phyloP scores from a whole-genome alignment of 1,284 basidiomycete species.

The Sanghuangporus weigelae region DNA sequence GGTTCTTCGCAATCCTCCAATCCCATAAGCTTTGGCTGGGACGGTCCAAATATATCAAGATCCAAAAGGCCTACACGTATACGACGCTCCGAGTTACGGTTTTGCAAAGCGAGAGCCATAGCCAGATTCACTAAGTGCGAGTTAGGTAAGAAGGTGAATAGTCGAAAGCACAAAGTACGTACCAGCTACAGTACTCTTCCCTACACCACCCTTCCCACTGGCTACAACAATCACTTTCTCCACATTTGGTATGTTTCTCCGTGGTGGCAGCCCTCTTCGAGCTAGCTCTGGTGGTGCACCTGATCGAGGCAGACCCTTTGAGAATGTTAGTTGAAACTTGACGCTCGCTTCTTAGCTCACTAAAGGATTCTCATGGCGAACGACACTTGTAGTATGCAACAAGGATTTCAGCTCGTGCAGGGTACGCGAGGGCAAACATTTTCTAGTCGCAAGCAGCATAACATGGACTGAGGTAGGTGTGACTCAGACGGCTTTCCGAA shows the following conservation, averaged over 20 bases:
- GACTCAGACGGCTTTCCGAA: too few relatives aligned
- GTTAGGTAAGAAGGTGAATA: not conserved
- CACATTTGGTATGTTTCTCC: constrained; percentile 60
- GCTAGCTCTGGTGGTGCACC: constrained; percentile 54
- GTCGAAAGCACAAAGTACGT: constrained; percentile 19
- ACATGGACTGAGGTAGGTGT: not conserved
- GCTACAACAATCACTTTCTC: constrained; percentile 81
- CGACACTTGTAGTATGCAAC: not conserved
- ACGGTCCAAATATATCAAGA: constrained; percentile 95
- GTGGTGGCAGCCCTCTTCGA: constrained; percentile 50
- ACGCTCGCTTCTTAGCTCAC: constrained; percentile 25
- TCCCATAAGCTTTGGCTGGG: constrained; percentile 93
- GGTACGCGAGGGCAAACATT: not conserved
- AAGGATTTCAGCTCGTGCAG: not conserved
- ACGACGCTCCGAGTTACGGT: constrained; percentile 30
- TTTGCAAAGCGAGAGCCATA: constrained; percentile 56
- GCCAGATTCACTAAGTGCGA: constrained; percentile 73
- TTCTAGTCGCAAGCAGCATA: not conserved
- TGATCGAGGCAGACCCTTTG: constrained; percentile 47
- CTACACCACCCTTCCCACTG: constrained; percentile 95
- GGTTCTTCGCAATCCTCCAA: constrained; percentile 81
- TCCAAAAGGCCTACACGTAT: constrained; percentile 85
- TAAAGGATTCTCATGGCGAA: constrained; percentile 41
- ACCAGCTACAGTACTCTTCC: constrained; percentile 94
- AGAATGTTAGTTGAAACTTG: not conserved